Percentiles rank a stretch among this genome's conserved stretches.
These are phyloP conservation scores for Ustilago curta DNA, from an alignment of 1,284 basidiomycete genomes.

Conservation along the genomic window DNA sequence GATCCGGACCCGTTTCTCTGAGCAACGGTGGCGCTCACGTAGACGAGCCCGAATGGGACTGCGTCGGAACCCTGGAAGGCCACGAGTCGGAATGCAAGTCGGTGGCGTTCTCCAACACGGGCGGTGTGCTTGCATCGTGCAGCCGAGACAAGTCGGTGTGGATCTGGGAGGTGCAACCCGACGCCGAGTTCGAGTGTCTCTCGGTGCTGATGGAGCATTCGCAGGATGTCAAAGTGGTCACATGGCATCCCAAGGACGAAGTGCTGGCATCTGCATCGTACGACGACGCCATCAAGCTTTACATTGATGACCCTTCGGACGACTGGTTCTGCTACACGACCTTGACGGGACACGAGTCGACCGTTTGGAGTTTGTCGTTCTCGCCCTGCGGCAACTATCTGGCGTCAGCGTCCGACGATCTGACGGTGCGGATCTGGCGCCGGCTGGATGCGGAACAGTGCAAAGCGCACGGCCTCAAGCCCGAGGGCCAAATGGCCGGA, in stretches of 20 bases:
- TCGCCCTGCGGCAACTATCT: slow-evolving; percentile 85
- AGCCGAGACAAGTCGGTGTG: slow-evolving; percentile 97
- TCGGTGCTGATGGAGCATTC: slow-evolving; percentile 96
- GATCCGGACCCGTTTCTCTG: slow-evolving; percentile 54
- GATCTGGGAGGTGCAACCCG: slow-evolving; percentile 94
- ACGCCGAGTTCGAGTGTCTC: slow-evolving; percentile 85
- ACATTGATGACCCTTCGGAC: slow-evolving; percentile 90
- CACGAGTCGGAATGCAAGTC: slow-evolving; percentile 98
- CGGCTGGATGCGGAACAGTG: slow-evolving; percentile 64
- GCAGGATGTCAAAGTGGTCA: slow-evolving; percentile 94
- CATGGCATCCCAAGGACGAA: slow-evolving; percentile 95
- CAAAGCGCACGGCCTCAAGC: slow-evolving; percentile 57
- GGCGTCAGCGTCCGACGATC: slow-evolving; percentile 82
- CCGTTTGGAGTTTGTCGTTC: slow-evolving; percentile 89
- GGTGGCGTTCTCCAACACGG: slow-evolving; percentile 83
- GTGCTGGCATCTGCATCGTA: slow-evolving; percentile 96
- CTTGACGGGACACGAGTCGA: slow-evolving; percentile 80
- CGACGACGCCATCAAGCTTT: slow-evolving; percentile 94
- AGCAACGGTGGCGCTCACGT: slow-evolving; percentile 69
- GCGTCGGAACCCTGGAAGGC: slow-evolving; percentile 87
- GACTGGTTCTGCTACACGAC: slow-evolving; percentile 93
- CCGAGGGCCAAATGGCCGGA: slow-evolving; percentile 58
- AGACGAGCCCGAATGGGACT: slow-evolving; percentile 76
- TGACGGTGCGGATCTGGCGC: slow-evolving; percentile 75
- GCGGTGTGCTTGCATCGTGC: slow-evolving; percentile 88